Evolutionary conservation across 2,329 filamentous ascomycete genomes (phyloP).

Genomic region (Colletotrichum gloeosporioides): DNA sequence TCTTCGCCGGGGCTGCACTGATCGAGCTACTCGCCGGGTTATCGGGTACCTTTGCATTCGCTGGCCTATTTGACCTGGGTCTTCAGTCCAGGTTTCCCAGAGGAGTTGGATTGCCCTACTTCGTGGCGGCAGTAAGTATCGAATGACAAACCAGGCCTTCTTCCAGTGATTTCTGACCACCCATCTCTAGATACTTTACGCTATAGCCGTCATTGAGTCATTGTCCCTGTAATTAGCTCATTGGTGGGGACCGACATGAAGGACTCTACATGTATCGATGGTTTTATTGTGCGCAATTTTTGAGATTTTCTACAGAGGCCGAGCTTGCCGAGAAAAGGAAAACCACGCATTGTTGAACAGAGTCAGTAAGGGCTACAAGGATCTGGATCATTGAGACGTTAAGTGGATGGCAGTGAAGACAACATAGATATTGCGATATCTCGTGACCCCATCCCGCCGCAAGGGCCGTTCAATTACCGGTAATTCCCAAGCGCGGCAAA

Average conservation of each 20-base stretch:
- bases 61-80: background rate
- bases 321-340: background rate
- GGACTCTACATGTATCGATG: background rate
- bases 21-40: background rate
- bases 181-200: background rate
- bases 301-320: background rate
- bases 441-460: background rate
- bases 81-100: background rate
- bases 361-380: fast-evolving
- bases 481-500: background rate
- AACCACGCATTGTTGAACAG: background rate
- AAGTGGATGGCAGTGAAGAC: background rate
- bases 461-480: background rate
- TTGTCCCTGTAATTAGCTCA: fast-evolving
- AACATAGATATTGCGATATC: background rate
- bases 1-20: background rate
- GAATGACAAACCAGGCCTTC: background rate
- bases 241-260: fast-evolving
- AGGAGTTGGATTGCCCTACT: background rate
- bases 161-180: background rate
- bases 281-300: fast-evolving
- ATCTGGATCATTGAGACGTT: background rate
- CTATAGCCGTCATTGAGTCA: background rate
- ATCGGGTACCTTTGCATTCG: background rate
- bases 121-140: background rate